Percentiles rank a stretch among this genome's conserved stretches.
Conservation (phyloP, 768 basidiomycete genomes). For the Pisolithus orientalis region DNA sequence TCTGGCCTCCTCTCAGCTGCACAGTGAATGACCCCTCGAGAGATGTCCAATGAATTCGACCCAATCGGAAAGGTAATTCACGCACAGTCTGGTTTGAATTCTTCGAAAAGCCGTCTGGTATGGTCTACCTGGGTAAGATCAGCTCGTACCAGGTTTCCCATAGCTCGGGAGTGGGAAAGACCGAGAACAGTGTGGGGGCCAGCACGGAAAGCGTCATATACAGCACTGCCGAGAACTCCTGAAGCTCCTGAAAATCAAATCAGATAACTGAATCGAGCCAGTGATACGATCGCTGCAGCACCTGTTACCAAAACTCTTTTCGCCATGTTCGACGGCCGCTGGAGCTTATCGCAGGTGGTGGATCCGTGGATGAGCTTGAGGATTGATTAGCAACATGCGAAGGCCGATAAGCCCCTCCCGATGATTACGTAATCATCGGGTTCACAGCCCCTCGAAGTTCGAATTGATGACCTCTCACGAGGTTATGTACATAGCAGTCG, state of each 20-base stretch:
- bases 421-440: too few species aligned
- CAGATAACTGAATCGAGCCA: not conserved
- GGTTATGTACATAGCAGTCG: too few species aligned
- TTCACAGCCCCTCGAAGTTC: too few species aligned
- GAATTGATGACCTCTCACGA: too few species aligned
- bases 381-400: too few species aligned
- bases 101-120: constrained; percentile 47
- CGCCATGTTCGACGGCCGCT: not conserved
- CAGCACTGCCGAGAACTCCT: constrained; percentile 81
- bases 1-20: constrained; percentile 93
- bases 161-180: constrained; percentile 66
- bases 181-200: constrained; percentile 47
- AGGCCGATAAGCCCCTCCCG: too few species aligned
- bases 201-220: constrained; percentile 58
- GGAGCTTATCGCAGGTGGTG: too few species aligned
- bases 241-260: constrained; percentile 64
- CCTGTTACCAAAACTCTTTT: constrained; percentile 1
- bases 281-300: not conserved
- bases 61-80: constrained; percentile 8
- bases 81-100: constrained; percentile 68
- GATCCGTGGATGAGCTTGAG: too few species aligned
- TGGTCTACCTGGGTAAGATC: constrained; percentile 60
- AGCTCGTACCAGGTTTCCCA: constrained; percentile 46
- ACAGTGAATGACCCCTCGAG: constrained; percentile 83
- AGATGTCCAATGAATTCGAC: constrained; percentile 2